Evolutionary conservation across 1,284 basidiomycete genomes (phyloP), one percentile per base, ranked within the genome.

Genomic region (Ganoderma lingzhi): DNA sequence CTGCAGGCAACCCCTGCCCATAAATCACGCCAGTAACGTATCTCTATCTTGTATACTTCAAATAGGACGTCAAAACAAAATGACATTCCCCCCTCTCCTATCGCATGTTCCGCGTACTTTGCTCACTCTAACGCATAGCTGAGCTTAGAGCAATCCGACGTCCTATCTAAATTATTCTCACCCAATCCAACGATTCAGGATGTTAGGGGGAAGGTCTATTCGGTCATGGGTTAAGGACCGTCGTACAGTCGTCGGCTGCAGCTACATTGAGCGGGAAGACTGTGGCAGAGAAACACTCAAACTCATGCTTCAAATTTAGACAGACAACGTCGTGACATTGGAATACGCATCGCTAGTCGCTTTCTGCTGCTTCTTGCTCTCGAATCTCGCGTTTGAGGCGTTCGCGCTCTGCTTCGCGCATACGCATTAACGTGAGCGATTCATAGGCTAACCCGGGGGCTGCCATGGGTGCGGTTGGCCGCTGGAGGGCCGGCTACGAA

Each of bases 391-490:
- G 85, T 75, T 93, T 94, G 37, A 96, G 77, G 60, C 91, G 84
- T 71, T 91, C 92, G 45, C 91, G 85, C 76, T 94, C 93, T 4
- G 93, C 90, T 77, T 96, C 93, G 44, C 94, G 85, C 80, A 96
- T 86, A 6, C 92, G 87, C 84, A 96, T 88, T 51, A 96, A 83
- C 1, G 94, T 96, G 65, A 95, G 79, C n/a, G 91, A 90, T 80
- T 96, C 95, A 67, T 91, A 95, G 75, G 96, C 92, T n/a, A 92
- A 76, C 0, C 87, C 89, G 3, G 82, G 74, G 8, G 79, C 74
- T 6, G 75, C 76, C 3, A 72, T 66, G 0, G 80, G 62, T 60
- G 77, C 68, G n/a, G 72, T 70, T 6, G 70, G 61, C 23, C 78
- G 74, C 30, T 81, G 73, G 19, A 79, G 45, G 62, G 79, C 75